Evolutionary conservation across 2,329 filamentous ascomycete species (phyloP).

Genomic region (Fusarium palustre): DNA sequence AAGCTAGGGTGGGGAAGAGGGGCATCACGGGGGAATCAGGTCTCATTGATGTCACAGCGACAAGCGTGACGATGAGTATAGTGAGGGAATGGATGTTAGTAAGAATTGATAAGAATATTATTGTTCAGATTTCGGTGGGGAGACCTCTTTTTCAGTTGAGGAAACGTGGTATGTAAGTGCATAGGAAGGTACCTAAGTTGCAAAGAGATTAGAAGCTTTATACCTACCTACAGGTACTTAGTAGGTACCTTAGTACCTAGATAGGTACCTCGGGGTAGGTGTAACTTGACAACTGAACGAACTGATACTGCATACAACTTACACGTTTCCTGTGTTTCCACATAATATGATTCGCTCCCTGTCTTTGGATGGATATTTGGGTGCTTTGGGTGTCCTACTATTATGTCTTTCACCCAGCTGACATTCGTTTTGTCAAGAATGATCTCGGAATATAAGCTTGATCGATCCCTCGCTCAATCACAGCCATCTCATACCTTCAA

Average conservation of each 20-base stretch:
- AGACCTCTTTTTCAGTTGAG: background rate
- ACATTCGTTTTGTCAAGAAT: background rate
- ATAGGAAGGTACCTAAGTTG: background rate
- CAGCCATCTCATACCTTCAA: background rate
- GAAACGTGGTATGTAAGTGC: background rate
- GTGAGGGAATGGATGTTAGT: background rate
- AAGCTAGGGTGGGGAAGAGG: conserved; percentile 28
- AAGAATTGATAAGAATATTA: conserved; percentile 18
- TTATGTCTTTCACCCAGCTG: background rate
- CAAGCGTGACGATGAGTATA: background rate
- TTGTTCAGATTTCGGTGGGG: background rate
- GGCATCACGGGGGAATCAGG: conserved; percentile 20
- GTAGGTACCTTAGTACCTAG: no score
- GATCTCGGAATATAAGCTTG: background rate
- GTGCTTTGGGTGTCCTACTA: background rate
- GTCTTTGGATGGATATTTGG: background rate
- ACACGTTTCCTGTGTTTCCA: no score
- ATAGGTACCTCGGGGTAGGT: background rate
- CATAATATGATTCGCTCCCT: background rate
- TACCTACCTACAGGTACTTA: no score
- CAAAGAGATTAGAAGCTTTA: conserved; percentile 1
- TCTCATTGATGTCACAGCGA: conserved; percentile 23
- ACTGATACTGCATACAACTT: background rate
- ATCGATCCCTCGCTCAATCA: background rate
- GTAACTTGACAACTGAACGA: background rate